phyloP scores from a whole-genome alignment of 2,329 filamentous ascomycete genomes.

The Pseudogymnoascus sp. region DNA sequence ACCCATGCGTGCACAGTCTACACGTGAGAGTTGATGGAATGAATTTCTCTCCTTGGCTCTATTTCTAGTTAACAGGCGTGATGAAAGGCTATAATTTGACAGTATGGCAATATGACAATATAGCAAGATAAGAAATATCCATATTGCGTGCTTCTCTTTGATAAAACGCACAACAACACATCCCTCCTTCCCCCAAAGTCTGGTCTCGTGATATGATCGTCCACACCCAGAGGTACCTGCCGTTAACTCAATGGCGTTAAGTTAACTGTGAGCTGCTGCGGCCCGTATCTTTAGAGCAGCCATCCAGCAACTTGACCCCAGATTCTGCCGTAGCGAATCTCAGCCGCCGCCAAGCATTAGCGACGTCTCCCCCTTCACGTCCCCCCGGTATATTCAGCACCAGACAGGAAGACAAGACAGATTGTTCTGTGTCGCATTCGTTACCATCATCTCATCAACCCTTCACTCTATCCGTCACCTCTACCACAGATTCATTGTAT shows the following conservation, averaged over 20 bases:
- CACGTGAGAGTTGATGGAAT: not conserved
- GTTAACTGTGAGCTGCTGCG: not conserved
- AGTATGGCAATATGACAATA: not conserved
- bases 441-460: not conserved
- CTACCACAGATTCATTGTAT: not conserved
- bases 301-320: not conserved
- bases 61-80: not conserved
- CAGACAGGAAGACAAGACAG: not conserved
- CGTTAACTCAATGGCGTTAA: constrained; percentile 6
- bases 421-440: not conserved
- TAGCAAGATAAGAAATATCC: not conserved
- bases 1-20: not conserved
- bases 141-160: not conserved
- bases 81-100: not conserved
- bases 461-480: not conserved
- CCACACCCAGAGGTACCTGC: not conserved
- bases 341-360: constrained; percentile 7
- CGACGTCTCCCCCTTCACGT: constrained; percentile 2
- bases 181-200: not conserved
- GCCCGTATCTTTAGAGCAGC: not conserved
- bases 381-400: not conserved
- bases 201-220: constrained; percentile 7
- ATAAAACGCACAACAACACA: not conserved
- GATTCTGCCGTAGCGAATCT: constrained; percentile 2
- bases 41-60: not conserved